Conservation (phyloP, 2,329 filamentous ascomycete genomes). For the Cladophialophora exuberans region DNA sequence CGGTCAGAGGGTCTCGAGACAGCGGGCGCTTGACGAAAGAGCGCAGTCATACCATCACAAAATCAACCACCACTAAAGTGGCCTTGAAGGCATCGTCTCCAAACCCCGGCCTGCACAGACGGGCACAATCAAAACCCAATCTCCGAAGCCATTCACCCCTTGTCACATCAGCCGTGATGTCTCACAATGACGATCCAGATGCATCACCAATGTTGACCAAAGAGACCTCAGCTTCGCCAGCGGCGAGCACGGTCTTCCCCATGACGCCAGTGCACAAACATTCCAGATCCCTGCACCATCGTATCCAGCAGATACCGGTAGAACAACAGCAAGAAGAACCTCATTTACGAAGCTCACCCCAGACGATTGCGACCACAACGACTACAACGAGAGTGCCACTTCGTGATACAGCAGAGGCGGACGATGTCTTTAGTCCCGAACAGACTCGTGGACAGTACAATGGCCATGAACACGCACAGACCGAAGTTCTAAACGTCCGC, state of each 20-base stretch:
- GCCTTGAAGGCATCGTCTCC: conserved; percentile 28
- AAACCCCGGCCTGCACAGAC: conserved; percentile 18
- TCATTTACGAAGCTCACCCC: conserved; percentile 12
- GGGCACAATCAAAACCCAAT: conserved; percentile 29
- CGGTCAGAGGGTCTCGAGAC: conserved; percentile 11
- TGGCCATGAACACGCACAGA: conserved; percentile 39
- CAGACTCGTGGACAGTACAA: conserved; percentile 28
- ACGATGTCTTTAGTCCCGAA: conserved; percentile 16
- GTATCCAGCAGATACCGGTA: conserved; percentile 14
- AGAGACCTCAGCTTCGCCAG: conserved; percentile 29
- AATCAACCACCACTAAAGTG: conserved; percentile 24
- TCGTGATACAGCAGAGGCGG: conserved; percentile 24
- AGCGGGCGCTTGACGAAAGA: conserved; percentile 2
- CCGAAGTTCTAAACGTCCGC: conserved; percentile 36
- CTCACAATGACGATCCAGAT: conserved; percentile 4
- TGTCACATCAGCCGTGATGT: conserved; percentile 16
- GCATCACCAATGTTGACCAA: conserved; percentile 1
- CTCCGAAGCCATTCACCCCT: conserved; percentile 26
- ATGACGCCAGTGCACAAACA: conserved; percentile 31
- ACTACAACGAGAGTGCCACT: conserved; percentile 33
- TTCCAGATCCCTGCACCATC: conserved; percentile 23
- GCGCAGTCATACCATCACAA: conserved; percentile 2
- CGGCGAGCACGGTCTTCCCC: conserved; percentile 30
- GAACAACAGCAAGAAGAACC: not conserved
- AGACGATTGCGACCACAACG: conserved; percentile 19